Evolutionary conservation across 2,329 filamentous ascomycete species (phyloP).

Genomic region (Scytalidium lignicola): DNA sequence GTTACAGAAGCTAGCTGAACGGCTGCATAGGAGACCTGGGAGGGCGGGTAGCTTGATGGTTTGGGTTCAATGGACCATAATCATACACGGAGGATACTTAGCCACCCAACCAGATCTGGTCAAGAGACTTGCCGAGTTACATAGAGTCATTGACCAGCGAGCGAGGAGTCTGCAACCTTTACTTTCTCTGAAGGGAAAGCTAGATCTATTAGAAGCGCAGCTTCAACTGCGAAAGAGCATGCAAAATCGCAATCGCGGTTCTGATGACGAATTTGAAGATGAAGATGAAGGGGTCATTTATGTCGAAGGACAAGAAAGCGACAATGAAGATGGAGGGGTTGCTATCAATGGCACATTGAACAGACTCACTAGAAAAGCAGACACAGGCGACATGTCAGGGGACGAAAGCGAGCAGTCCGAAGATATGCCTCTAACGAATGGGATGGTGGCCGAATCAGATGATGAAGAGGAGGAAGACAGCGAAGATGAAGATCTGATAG

Average conservation of each 20-base stretch:
- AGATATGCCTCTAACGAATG: constrained; percentile 35
- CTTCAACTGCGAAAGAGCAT: constrained; percentile 72
- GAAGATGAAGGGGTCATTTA: constrained; percentile 68
- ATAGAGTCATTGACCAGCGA: constrained; percentile 82
- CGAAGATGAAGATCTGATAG: constrained; percentile 38
- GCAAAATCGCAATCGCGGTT: constrained; percentile 40
- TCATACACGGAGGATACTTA: constrained; percentile 86
- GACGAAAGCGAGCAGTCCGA: constrained; percentile 27
- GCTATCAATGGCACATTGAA: constrained; percentile 31
- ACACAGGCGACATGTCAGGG: constrained; percentile 18
- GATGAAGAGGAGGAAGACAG: constrained; percentile 40
- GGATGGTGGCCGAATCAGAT: constrained; percentile 42
- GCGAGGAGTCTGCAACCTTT: constrained; percentile 77
- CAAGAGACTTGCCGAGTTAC: constrained; percentile 70
- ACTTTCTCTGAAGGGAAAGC: constrained; percentile 85
- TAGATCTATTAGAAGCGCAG: constrained; percentile 91
- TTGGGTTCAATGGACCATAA: constrained; percentile 94
- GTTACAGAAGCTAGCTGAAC: constrained; percentile 77
- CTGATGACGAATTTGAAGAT: constrained; percentile 40
- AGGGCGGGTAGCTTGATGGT: constrained; percentile 85
- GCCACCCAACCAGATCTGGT: constrained; percentile 81
- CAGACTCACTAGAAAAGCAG: constrained; percentile 14
- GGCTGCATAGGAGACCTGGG: constrained; percentile 81
- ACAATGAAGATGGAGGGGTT: constrained; percentile 52
- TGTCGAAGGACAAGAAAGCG: constrained; percentile 68